Conservation (phyloP, 108 stramenopile species). For the Hondaea fermentalgiana region DNA sequence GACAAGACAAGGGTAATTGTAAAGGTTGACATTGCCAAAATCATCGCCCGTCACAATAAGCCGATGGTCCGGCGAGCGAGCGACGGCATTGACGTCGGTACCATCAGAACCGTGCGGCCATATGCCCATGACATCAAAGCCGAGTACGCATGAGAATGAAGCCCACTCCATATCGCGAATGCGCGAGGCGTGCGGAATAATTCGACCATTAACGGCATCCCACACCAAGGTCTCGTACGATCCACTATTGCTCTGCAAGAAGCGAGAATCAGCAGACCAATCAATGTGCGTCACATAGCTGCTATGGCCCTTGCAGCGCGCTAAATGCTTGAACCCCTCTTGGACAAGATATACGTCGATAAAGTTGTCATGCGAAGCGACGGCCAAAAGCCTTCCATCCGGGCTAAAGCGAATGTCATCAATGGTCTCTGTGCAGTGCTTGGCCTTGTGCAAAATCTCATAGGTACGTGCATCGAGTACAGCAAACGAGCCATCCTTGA, state of each 20-base stretch:
- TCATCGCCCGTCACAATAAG: conserved; percentile 35
- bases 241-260: conserved; percentile 23
- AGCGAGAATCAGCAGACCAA: conserved; percentile 13
- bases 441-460: conserved; percentile 32
- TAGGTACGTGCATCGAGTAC: conserved; percentile 13
- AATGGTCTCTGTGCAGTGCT: conserved; percentile 38
- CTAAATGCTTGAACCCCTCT: background rate
- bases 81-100: conserved; percentile 27
- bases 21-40: conserved; percentile 29
- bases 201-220: background rate
- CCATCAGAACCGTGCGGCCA: conserved; percentile 34
- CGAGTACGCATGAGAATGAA: conserved; percentile 24
- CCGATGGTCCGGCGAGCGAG: background rate
- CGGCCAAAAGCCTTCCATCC: conserved; percentile 35
- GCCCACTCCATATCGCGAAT: conserved; percentile 22
- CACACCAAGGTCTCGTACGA: conserved; percentile 25
- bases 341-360: conserved; percentile 44
- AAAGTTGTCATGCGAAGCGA: conserved; percentile 35
- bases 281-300: conserved; percentile 27
- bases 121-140: conserved; percentile 36
- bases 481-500: conserved; percentile 32
- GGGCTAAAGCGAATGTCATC: conserved; percentile 32
- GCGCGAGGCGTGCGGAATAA: background rate
- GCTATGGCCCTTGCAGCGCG: conserved; percentile 8
- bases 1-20: conserved; percentile 23